Evolutionary conservation across 257 asterid genomes (phyloP).

Genomic region (Scutellaria baicalensis): DNA sequence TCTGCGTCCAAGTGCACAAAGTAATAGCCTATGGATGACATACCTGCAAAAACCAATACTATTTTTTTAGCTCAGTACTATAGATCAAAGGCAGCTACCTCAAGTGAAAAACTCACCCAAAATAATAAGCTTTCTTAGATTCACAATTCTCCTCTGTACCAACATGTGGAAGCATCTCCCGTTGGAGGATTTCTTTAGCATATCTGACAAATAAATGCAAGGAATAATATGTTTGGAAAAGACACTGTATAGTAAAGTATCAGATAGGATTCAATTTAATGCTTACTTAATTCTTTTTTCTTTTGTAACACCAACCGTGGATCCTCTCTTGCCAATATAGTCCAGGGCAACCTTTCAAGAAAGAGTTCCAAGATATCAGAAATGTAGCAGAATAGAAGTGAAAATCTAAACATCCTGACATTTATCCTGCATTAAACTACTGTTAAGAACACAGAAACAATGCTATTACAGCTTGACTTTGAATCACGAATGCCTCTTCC

Average conservation of each 20-base stretch:
- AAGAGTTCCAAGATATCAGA: not conserved
- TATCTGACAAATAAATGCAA: conserved; percentile 29
- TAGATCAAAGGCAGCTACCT: not conserved
- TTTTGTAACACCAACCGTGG: conserved; percentile 78
- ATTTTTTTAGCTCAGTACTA: not conserved
- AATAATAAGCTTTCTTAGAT: conserved; percentile 78
- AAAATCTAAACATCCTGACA: not conserved
- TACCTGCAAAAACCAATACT: conserved; percentile 35
- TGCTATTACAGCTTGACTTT: conserved; percentile 56
- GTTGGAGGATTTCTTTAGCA: conserved; percentile 81
- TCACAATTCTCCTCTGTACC: conserved; percentile 68
- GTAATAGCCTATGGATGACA: conserved; percentile 66
- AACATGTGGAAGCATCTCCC: conserved; percentile 92
- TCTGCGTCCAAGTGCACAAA: conserved; percentile 72
- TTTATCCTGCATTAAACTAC: not conserved
- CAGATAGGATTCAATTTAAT: not conserved
- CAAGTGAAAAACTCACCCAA: conserved; percentile 41
- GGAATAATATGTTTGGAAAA: not conserved
- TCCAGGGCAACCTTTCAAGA: conserved; percentile 69
- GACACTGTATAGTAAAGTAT: not conserved
- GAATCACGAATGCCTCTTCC: conserved; percentile 91
- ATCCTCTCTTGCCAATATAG: conserved; percentile 83
- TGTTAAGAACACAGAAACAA: not conserved
- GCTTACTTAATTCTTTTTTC: conserved; percentile 81
- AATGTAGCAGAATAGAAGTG: not conserved